Conservation (phyloP, 2,329 filamentous ascomycete species). For the Colletotrichum sp. region DNA sequence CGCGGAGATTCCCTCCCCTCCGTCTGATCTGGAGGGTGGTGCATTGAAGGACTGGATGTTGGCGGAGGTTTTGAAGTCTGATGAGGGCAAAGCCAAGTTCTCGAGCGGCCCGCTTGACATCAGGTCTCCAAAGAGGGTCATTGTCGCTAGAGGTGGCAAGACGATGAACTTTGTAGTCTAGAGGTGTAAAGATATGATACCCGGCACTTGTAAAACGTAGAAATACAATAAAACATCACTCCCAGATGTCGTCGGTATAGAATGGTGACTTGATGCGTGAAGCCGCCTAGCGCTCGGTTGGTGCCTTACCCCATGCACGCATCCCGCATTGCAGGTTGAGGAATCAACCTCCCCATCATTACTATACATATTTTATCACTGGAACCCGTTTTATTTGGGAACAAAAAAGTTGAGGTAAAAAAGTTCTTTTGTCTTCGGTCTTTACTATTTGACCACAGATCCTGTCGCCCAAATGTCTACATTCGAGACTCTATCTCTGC, state of each 20-base stretch:
- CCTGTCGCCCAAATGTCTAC: background rate
- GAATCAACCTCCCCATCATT: background rate
- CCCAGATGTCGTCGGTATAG: background rate
- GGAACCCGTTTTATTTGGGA: background rate
- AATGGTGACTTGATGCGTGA: background rate
- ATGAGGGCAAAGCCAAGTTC: conserved; percentile 64
- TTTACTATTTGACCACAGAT: background rate
- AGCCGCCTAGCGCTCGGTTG: background rate
- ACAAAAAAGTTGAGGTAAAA: background rate
- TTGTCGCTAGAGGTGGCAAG: conserved; percentile 71
- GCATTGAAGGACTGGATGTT: conserved; percentile 66
- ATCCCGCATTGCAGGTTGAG: background rate
- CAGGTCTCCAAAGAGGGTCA: conserved; percentile 63
- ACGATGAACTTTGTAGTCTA: conserved; percentile 77
- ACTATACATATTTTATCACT: background rate
- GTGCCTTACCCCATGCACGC: background rate
- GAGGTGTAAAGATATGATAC: conserved; percentile 19
- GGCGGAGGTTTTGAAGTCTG: conserved; percentile 62
- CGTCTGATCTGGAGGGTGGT: conserved; percentile 43
- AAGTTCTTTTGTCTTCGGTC: background rate
- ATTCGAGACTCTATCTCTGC: background rate
- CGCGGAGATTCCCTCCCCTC: conserved; percentile 64
- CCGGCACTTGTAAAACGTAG: conserved; percentile 1
- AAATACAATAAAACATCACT: background rate
- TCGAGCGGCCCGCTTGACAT: conserved; percentile 50